phyloP scores from a whole-genome alignment of 2,329 filamentous ascomycete genomes.

The Pyrenochaeta sp. region DNA sequence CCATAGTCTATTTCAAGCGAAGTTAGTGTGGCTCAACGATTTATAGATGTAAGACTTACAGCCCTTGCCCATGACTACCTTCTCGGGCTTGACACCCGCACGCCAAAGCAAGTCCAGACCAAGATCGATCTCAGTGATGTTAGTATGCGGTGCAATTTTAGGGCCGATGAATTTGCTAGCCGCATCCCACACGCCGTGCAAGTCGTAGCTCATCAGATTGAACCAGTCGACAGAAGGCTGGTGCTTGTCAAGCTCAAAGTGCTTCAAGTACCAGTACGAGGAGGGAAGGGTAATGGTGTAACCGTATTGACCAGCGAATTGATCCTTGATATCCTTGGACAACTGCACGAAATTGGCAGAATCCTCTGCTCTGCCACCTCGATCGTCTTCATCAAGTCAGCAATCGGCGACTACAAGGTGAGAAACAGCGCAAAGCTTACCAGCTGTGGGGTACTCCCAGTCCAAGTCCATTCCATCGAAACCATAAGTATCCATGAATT shows the following conservation, averaged over 20 bases:
- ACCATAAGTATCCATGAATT: constrained; percentile 50
- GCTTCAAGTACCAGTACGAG: constrained; percentile 31
- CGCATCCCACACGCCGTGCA: constrained; percentile 52
- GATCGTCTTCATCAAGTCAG: no score
- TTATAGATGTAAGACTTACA: constrained; percentile 1
- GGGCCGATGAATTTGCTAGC: constrained; percentile 16
- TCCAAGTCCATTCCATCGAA: constrained; percentile 57
- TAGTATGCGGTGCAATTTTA: constrained; percentile 51
- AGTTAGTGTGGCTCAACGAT: no score
- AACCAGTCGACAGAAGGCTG: constrained; percentile 41
- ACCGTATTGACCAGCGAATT: constrained; percentile 15
- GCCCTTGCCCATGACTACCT: constrained; percentile 51
- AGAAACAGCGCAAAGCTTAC: no score
- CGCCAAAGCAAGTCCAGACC: constrained; percentile 57
- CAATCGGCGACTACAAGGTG: no score
- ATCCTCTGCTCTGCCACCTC: constrained; percentile 47
- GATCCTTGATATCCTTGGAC: constrained; percentile 19
- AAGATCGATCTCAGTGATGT: constrained; percentile 55
- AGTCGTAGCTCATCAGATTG: constrained; percentile 49
- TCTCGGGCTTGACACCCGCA: constrained; percentile 47
- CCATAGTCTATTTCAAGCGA: constrained; percentile 57
- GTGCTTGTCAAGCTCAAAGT: constrained; percentile 44
- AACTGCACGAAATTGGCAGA: constrained; percentile 24
- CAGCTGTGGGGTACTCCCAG: constrained; percentile 46
- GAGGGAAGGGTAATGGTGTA: constrained; percentile 35